A percentile compares a stretch with the other conserved stretches of the same genome.
phyloP scores from a whole-genome alignment of 805 yeast genomes.

The Nakazawaea anatomiae region DNA sequence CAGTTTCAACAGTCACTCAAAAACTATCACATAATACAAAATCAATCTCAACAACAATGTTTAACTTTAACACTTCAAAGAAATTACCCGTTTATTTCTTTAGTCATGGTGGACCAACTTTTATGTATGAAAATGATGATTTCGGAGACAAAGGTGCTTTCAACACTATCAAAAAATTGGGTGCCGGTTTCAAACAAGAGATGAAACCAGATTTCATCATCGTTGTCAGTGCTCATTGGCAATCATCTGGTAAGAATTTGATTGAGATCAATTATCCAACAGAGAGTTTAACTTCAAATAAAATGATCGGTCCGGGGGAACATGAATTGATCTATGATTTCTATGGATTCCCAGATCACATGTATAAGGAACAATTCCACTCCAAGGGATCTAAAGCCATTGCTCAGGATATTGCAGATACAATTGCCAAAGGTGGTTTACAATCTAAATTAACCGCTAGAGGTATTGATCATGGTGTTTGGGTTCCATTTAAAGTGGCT shows the following conservation, averaged over 20 bases:
- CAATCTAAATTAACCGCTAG: conserved; percentile 39
- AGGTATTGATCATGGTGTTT: conserved; percentile 79
- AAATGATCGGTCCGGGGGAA: conserved; percentile 21
- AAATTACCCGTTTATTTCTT: conserved; percentile 56
- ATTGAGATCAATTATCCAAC: conserved; percentile 46
- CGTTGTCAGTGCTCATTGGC: conserved; percentile 78
- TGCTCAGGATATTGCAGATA: conserved; percentile 37
- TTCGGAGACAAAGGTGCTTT: conserved; percentile 60
- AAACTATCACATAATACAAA: background rate
- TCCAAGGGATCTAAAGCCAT: conserved; percentile 36
- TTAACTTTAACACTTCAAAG: conserved; percentile 15
- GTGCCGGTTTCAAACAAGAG: conserved; percentile 39
- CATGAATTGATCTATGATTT: conserved; percentile 69
- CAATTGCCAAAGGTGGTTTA: conserved; percentile 38
- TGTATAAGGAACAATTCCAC: conserved; percentile 61
- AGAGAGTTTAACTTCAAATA: conserved; percentile 4
- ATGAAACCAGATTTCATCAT: conserved; percentile 62
- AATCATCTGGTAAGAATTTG: conserved; percentile 32
- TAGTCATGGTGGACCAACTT: conserved; percentile 84
- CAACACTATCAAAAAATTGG: conserved; percentile 41
- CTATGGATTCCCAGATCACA: conserved; percentile 60
- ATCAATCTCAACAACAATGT: background rate
- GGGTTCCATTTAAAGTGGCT: conserved; percentile 77
- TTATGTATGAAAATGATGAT: conserved; percentile 49
- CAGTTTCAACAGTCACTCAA: background rate